Evolutionary conservation across 1,284 basidiomycete genomes (phyloP), one percentile per base, ranked within the genome.

Genomic region (Rhodotorula sp.): DNA sequence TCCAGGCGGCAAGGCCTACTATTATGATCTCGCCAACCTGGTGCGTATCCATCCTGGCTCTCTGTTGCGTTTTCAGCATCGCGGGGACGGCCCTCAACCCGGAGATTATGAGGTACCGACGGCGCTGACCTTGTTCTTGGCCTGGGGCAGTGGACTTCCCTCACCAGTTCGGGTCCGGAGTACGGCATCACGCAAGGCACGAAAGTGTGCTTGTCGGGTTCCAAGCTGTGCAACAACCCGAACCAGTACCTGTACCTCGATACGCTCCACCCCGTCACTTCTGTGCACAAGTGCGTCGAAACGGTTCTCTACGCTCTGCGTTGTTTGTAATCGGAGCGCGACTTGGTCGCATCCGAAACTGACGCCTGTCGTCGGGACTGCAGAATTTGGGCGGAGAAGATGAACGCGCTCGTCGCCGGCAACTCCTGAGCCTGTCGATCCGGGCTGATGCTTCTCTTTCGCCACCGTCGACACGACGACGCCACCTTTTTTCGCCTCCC

Each of bases 251-350:
- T 75, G 15, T 75, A 75, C 64, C 71, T 68, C 30, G 74, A 75
- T 60, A 69, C 74, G 14, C 67, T 75, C 3, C 74, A 75, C 55
- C 74, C 74, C 2, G 67, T 68, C 20, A 75, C 74, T 4, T 26
- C 53, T 8, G 58, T 73, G 6, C 64, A 68, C 60, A 65, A 69
- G 58, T 37, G 62, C 42, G 62, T 60, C 48, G 22, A n/a, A n/a
- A n/a, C n/a, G n/a, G n/a, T n/a, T n/a, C n/a, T n/a, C n/a, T n/a
- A n/a, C n/a, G n/a, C n/a, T n/a, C n/a, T n/a, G n/a, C n/a, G n/a
- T 7, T n/a, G 14, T 20, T 29, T 1, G 17, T 48, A 24, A 4
- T 15, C 12, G 30, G 17, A 30, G 6, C 20, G 6, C 20, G 22
- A 7, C 12, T 12, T 12, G 18, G 4, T 4, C 18, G 15, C 6